Conservation (phyloP, 2,329 filamentous ascomycete species). For the Emergomyces pasteurianus region DNA sequence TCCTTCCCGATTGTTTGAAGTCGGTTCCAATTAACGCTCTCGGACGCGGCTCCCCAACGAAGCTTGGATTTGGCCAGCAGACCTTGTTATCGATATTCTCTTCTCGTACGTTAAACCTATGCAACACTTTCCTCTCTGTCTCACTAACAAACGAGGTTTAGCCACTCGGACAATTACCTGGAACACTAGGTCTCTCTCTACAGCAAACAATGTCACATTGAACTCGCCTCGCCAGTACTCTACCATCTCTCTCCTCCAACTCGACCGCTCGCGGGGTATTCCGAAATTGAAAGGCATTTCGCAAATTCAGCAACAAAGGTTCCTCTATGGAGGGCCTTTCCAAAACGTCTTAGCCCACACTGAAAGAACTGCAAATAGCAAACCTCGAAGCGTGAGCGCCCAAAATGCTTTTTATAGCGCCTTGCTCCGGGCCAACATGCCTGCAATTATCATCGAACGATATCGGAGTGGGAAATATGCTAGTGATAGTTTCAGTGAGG, state of each 20-base stretch:
- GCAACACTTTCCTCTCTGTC: background rate
- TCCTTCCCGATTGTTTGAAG: slow-evolving; percentile 19
- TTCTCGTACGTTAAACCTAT: slow-evolving; percentile 2
- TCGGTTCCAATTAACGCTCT: slow-evolving; percentile 17
- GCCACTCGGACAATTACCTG: background rate
- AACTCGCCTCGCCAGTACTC: slow-evolving; percentile 21
- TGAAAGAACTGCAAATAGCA: slow-evolving; percentile 87
- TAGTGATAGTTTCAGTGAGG: slow-evolving; percentile 63
- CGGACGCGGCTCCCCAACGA: slow-evolving; percentile 7
- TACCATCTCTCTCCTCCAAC: slow-evolving; percentile 19
- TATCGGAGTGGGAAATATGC: slow-evolving; percentile 81
- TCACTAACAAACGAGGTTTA: background rate
- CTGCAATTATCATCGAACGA: slow-evolving; percentile 79
- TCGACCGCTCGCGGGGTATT: slow-evolving; percentile 16
- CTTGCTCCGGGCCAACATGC: slow-evolving; percentile 82
- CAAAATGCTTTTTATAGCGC: slow-evolving; percentile 93
- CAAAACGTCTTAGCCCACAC: slow-evolving; percentile 63
- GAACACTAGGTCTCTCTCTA: background rate
- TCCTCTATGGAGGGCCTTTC: slow-evolving; percentile 28
- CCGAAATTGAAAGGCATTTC: slow-evolving; percentile 17
- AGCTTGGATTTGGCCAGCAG: background rate
- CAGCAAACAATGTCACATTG: background rate
- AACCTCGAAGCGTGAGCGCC: slow-evolving; percentile 71
- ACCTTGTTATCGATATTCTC: background rate
- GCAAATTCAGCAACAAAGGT: slow-evolving; percentile 25